Evolutionary conservation across 495 filamentous ascomycete species (phyloP).

Genomic region (Aspergillus incahuasiensis): DNA sequence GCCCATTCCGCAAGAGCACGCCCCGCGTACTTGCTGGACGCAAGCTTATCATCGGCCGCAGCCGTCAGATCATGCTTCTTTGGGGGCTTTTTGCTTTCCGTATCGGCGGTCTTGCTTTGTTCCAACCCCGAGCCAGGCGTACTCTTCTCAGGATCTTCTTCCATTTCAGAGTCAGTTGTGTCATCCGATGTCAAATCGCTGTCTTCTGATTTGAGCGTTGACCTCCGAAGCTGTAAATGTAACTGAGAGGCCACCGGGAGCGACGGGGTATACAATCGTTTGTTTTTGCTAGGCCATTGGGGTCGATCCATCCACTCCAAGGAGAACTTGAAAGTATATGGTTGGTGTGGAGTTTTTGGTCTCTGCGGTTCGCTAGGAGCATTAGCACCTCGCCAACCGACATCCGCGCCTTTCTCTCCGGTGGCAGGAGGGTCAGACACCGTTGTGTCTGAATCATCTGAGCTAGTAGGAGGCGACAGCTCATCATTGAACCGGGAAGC

Average conservation of each 20-base stretch:
- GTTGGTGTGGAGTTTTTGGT: slow-evolving; percentile 49
- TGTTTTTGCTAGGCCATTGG: slow-evolving; percentile 48
- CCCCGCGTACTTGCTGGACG: slow-evolving; percentile 68
- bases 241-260: slow-evolving; percentile 65
- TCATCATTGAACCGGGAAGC: slow-evolving; percentile 25
- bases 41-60: slow-evolving; percentile 25
- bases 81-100: slow-evolving; percentile 5
- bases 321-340: slow-evolving; percentile 72
- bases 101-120: slow-evolving; percentile 14
- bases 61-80: slow-evolving; percentile 9
- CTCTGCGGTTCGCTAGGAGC: slow-evolving; percentile 26
- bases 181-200: slow-evolving; percentile 27
- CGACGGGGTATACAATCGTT: slow-evolving; percentile 64
- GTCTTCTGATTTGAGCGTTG: slow-evolving; percentile 22
- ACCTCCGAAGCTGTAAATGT: slow-evolving; percentile 37
- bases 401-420: slow-evolving; percentile 28
- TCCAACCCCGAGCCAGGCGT: slow-evolving; percentile 6
- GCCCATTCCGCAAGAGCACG: slow-evolving; percentile 91
- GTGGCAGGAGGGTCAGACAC: slow-evolving; percentile 23
- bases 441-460: slow-evolving; percentile 36
- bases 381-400: slow-evolving; percentile 22
- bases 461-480: slow-evolving; percentile 29
- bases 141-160: slow-evolving; percentile 10
- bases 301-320: slow-evolving; percentile 67
- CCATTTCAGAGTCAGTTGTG: slow-evolving; percentile 16